Evolutionary conservation across 345 rosid genomes (phyloP), one percentile per base, ranked within the genome.

Genomic region (Euphorbia tirucalli): DNA sequence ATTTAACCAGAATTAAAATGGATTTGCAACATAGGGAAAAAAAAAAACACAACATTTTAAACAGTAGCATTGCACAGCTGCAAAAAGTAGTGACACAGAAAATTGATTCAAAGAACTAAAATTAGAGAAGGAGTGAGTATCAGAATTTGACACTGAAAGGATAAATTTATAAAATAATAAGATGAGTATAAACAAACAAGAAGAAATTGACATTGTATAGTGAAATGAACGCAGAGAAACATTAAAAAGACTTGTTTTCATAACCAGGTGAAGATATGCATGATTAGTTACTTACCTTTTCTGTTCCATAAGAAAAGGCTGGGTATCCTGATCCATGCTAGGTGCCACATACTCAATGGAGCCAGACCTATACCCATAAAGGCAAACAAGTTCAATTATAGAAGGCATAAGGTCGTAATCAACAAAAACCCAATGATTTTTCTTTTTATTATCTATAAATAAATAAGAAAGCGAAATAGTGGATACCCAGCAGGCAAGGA

Each of bases 231-330:
- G 35, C 15, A 3, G 7, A 32, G 19, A 15, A 52, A 48, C 35
- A 58, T 0, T 6, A 3, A 58, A 58, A 2, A 18, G 19, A 18
- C 37, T 32, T 32, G 37, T 32, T 32, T 2, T 52, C n/a, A 22
- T 55, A 55, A 48, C 21, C 59, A n/a, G 11, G 59, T 30, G 7
- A 62, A 11, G 0, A 4, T 69, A 35, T 25, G 43, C n/a, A 50
- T 50, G 0, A n/a, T 19, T 52, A 7, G 57, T 52, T 52, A 43
- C 37, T 61, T 44, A 79, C 90, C 82, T 81, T 78, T 81, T 86
- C 69, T 83, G 87, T 59, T 74, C 82, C 84, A 62, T 79, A 24
- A 88, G 68, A 64, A 88, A 85, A 31, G 87, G 85, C 41, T 83
- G 87, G 61, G 73, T 71, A 61, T 85, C 87, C 60, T 61, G 82